Percentiles rank a stretch among this genome's conserved stretches.
phyloP scores from a whole-genome alignment of 2,329 filamentous ascomycete genomes.

The Fusarium napiforme region DNA sequence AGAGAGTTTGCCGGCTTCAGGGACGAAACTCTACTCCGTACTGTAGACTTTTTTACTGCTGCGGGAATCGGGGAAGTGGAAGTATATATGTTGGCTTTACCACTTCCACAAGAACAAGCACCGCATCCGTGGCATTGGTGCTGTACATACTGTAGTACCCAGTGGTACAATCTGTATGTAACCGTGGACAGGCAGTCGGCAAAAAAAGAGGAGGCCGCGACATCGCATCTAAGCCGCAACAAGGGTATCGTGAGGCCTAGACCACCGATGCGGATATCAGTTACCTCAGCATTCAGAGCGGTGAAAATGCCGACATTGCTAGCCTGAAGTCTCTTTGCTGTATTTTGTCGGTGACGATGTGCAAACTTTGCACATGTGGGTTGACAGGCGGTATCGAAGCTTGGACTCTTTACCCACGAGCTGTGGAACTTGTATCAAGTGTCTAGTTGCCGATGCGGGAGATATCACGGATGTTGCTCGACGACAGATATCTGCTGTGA shows the following conservation, averaged over 20 bases:
- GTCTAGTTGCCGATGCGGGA: constrained; percentile 15
- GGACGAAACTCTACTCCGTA: constrained; percentile 3
- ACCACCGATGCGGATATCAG: constrained; percentile 19
- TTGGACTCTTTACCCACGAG: constrained; percentile 3
- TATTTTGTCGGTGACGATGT: constrained; percentile 48
- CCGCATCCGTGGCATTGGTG: constrained; percentile 27
- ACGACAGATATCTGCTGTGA: background rate
- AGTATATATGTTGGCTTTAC: background rate
- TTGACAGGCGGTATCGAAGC: constrained; percentile 7
- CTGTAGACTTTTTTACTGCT: background rate
- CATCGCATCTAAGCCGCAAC: constrained; percentile 19
- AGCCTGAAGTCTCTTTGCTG: background rate
- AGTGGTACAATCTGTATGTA: constrained; percentile 6
- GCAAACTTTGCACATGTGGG: constrained; percentile 15
- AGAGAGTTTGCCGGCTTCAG: background rate
- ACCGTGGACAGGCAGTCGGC: background rate
- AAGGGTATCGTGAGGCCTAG: constrained; percentile 15
- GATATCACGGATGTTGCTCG: constrained; percentile 1
- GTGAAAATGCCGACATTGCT: constrained; percentile 37
- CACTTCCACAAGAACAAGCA: background rate
- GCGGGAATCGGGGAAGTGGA: background rate
- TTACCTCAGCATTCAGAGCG: constrained; percentile 42
- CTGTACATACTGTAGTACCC: background rate
- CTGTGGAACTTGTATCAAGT: constrained; percentile 19
- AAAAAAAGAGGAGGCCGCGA: constrained; percentile 13